Percentiles rank a stretch among this genome's conserved stretches.
Evolutionary conservation across 73 alveolate genomes (phyloP).

Genomic region (Paramecium caudatum): DNA sequence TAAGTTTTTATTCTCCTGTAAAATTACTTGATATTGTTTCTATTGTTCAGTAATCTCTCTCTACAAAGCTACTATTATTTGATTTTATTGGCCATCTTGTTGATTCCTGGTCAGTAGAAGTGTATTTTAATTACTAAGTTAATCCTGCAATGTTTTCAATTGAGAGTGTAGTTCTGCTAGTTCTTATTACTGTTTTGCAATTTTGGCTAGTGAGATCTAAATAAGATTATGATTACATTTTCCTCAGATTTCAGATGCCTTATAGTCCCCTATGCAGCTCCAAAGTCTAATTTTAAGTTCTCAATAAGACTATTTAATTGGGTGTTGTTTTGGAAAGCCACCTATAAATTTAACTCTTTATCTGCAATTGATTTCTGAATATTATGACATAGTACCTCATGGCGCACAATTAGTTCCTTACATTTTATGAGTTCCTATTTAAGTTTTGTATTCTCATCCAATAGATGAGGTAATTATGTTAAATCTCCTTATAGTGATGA

Average conservation of each 20-base stretch:
- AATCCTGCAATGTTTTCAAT: slow-evolving; percentile 23
- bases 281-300: neutral
- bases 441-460: neutral
- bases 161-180: neutral
- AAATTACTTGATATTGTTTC: neutral
- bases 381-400: neutral
- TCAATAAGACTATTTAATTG: slow-evolving; percentile 19
- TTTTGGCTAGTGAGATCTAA: neutral
- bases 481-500: neutral
- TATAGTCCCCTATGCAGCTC: neutral
- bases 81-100: slow-evolving; percentile 14
- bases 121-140: slow-evolving; percentile 23
- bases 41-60: neutral
- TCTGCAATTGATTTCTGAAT: slow-evolving; percentile 18
- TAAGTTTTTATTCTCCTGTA: neutral
- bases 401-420: neutral
- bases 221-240: neutral
- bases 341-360: slow-evolving; percentile 9
- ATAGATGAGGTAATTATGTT: neutral
- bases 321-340: neutral
- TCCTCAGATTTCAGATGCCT: slow-evolving; percentile 29
- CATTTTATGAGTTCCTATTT: neutral
- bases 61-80: neutral
- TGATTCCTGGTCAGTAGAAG: neutral
- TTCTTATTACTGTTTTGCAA: slow-evolving; percentile 17